Percentiles rank a stretch among this genome's conserved stretches.
Evolutionary conservation across 345 rosid species (phyloP).

Genomic region (Acer yangbiense): DNA sequence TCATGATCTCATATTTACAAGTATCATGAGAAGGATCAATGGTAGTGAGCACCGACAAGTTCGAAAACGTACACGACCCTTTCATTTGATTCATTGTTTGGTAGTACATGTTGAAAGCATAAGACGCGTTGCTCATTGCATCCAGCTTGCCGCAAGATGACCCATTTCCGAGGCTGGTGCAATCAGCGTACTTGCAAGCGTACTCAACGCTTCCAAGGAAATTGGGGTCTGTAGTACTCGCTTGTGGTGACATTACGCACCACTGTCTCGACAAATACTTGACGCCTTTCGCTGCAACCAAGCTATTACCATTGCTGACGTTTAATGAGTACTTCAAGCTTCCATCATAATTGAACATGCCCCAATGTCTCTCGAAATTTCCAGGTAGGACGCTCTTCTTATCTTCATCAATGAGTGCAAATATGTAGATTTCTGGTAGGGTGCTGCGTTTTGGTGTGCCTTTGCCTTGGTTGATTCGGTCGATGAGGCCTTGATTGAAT

Average conservation of each 20-base stretch:
- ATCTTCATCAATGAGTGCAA: constrained; percentile 84
- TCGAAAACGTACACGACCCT: constrained; percentile 52
- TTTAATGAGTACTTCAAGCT: constrained; percentile 57
- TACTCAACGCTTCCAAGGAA: constrained; percentile 31
- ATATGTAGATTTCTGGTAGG: constrained; percentile 72
- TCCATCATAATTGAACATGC: constrained; percentile 75
- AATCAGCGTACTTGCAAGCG: constrained; percentile 72
- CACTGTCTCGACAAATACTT: constrained; percentile 60
- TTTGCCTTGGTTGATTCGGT: constrained; percentile 50
- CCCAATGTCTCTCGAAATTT: constrained; percentile 83
- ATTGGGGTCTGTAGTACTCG: constrained; percentile 38
- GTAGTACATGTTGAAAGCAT: constrained; percentile 73
- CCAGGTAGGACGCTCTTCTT: constrained; percentile 72
- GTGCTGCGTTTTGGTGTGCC: constrained; percentile 71
- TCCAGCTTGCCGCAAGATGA: constrained; percentile 60
- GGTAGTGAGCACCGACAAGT: constrained; percentile 35
- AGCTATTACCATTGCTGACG: constrained; percentile 39
- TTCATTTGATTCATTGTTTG: constrained; percentile 67
- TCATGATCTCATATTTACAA: constrained; percentile 68
- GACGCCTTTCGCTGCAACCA: constrained; percentile 66
- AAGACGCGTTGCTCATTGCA: constrained; percentile 56
- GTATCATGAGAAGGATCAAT: constrained; percentile 54
- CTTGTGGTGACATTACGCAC: constrained; percentile 66
- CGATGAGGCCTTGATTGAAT: constrained; percentile 81
- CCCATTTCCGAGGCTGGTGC: constrained; percentile 63